These are phyloP conservation scores for Botrytis porri DNA, from an alignment of 2,329 filamentous ascomycete genomes.

Conservation along the genomic window DNA sequence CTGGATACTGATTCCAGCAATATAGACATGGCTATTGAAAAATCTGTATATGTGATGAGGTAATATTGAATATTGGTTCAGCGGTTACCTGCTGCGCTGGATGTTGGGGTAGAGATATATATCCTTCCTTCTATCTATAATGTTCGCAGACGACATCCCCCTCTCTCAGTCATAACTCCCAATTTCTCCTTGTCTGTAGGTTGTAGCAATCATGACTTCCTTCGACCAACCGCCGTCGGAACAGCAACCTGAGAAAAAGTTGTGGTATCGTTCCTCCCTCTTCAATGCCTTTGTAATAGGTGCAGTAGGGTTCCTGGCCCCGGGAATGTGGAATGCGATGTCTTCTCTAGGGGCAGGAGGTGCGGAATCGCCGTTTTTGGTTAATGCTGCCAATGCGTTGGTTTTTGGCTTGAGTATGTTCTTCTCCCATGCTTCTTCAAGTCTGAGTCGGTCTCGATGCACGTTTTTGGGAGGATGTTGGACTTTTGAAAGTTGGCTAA, in stretches of 20 bases:
- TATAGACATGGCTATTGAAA: neutral
- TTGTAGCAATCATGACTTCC: neutral
- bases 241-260: neutral
- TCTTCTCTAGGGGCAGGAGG: conserved; percentile 44
- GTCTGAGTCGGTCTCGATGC: neutral
- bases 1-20: neutral
- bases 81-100: neutral
- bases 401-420: conserved; percentile 44
- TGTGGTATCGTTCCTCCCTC: conserved; percentile 35
- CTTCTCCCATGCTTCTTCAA: neutral
- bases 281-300: conserved; percentile 43
- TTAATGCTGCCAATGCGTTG: conserved; percentile 47
- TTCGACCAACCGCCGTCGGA: neutral
- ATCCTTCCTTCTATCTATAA: neutral
- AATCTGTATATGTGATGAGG: neutral
- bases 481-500: conserved; percentile 28
- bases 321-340: conserved; percentile 45
- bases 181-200: neutral
- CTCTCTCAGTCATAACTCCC: neutral
- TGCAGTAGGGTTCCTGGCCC: conserved; percentile 41
- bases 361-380: conserved; percentile 46
- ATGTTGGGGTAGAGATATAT: neutral
- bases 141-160: neutral
- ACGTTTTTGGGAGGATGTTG: neutral
- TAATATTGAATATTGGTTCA: neutral